Evolutionary conservation across 2,329 filamentous ascomycete genomes (phyloP), one percentile per base, ranked within the genome.

Genomic region (Podosphaera fusca): DNA sequence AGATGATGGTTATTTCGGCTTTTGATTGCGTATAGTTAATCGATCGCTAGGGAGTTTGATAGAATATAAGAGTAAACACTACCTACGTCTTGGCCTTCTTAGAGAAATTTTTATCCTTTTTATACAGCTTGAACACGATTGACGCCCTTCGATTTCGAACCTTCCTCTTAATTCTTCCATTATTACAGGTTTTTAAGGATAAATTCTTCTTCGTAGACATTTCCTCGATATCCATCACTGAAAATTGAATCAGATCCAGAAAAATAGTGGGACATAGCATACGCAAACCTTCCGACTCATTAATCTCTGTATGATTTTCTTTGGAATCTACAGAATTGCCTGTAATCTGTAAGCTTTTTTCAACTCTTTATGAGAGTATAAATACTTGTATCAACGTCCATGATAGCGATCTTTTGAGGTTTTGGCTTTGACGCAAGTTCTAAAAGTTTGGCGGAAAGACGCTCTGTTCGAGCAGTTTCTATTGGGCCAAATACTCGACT

Each of bases 361-460:
- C 35, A 10, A 6, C 5, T 38, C 5, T 55, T n/a, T 8, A 38
- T 5, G 14, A 4, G n/a, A 21, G 29, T 2, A 33, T 31, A 42
- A 14, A n/a, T 52, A 57, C 38, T 47, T 35, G 21, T 21, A 46
- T 45, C 60, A 62, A 66, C 67, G 55, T 73, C 71, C 34, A 38
- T 38, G n/a, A 21, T 31, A 14, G 8, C 38, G 8, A 35, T 38
- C 10, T 38, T 35, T 5, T 10, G 69, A 55, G 85, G 81, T 69
- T 85, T 87, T 59, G 86, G 82, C 67, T 88, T 81, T 58, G 82
- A 76, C 52, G 84, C 85, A 64, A 94, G 69, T 68, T 89, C 87
- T 66, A 89, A 75, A 59, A 95, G 75, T 71, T 92, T 95, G 60
- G 85, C 84, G 45, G 87, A 87, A 40, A 95, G 79, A 62, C 90